phyloP scores from a whole-genome alignment of 257 asterid species.

The Salvia rosmarinus region DNA sequence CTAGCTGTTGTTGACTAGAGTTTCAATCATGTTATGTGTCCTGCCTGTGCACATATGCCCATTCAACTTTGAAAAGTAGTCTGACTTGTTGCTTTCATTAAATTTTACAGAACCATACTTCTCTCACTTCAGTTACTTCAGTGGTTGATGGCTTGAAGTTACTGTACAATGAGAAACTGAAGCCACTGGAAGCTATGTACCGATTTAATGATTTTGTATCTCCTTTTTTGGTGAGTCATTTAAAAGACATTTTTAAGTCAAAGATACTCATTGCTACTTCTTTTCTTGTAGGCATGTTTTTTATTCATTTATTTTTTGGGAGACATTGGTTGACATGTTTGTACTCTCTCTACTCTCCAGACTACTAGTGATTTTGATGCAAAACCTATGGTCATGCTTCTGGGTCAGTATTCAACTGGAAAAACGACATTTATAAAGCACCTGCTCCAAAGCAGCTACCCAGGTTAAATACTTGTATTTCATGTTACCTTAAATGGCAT shows the following conservation, averaged over 20 bases:
- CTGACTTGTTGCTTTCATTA: conserved; percentile 34
- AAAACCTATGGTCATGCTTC: conserved; percentile 97
- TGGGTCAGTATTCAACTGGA: conserved; percentile 99
- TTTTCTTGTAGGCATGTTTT: conserved; percentile 1
- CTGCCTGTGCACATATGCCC: conserved; percentile 7
- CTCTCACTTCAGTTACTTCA: conserved; percentile 70
- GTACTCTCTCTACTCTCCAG: conserved; percentile 43
- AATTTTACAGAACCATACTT: conserved; percentile 50
- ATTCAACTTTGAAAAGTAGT: conserved; percentile 15
- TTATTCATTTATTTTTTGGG: background rate
- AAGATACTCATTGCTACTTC: conserved; percentile 4
- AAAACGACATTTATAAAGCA: conserved; percentile 95
- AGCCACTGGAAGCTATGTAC: conserved; percentile 82
- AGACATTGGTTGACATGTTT: conserved; percentile 20
- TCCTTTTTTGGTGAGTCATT: conserved; percentile 74
- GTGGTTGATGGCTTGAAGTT: conserved; percentile 84
- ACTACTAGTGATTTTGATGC: conserved; percentile 90
- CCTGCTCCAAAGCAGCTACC: conserved; percentile 75
- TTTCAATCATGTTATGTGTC: background rate
- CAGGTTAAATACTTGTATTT: conserved; percentile 54
- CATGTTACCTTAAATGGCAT: background rate
- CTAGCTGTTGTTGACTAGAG: background rate
- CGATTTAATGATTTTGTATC: conserved; percentile 84
- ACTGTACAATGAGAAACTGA: conserved; percentile 76
- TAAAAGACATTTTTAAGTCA: background rate